These are phyloP conservation scores for Amoeboradix gromovi DNA, from an alignment of 371 early-diverging fungal species.

Conservation along the genomic window DNA sequence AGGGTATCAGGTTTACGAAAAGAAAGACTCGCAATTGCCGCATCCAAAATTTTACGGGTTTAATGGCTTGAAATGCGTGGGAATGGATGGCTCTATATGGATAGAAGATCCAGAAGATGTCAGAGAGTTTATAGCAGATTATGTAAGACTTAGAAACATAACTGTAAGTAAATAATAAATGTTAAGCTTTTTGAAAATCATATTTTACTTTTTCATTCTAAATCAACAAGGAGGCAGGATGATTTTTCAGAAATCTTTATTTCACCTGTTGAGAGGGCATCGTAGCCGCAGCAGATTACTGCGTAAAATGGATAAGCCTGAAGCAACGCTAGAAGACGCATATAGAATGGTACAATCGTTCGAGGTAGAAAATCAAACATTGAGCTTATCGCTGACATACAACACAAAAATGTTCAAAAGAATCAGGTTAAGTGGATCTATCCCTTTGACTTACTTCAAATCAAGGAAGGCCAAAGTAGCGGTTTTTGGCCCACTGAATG, in stretches of 20 bases:
- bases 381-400: background rate
- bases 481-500: background rate
- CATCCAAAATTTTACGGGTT: background rate
- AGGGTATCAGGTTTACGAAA: background rate
- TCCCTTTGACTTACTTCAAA: background rate
- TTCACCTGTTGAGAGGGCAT: background rate
- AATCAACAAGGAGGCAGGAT: too few species aligned
- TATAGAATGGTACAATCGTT: background rate
- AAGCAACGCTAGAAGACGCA: background rate
- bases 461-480: background rate
- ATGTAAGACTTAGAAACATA: background rate
- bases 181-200: too few species aligned
- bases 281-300: background rate
- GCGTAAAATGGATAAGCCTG: background rate
- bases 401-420: background rate
- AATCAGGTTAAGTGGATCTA: background rate
- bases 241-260: background rate
- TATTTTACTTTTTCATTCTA: too few species aligned
- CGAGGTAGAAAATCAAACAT: background rate
- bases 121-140: background rate
- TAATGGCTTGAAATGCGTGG: background rate
- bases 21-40: background rate
- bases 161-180: too few species aligned
- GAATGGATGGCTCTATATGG: background rate
- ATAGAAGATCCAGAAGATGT: background rate